These are phyloP conservation scores for Podospora comata DNA, from an alignment of 495 filamentous ascomycete genomes.

Conservation along the genomic window DNA sequence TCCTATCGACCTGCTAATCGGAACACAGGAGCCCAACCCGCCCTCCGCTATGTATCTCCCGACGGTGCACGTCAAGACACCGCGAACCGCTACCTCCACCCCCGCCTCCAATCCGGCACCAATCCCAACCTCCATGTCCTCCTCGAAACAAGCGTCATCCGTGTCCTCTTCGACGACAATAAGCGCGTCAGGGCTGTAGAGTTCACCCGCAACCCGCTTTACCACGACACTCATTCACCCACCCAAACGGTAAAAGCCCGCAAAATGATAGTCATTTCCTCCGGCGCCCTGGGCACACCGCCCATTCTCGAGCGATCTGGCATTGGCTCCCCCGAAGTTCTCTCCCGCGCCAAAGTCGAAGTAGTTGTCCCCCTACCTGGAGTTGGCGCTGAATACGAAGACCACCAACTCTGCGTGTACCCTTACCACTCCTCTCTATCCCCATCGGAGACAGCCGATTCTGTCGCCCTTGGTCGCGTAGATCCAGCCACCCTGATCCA, in stretches of 20 bases:
- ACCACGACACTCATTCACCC: conserved; percentile 14
- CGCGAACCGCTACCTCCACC: conserved; percentile 45
- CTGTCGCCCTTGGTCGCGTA: conserved; percentile 24
- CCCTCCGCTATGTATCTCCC: conserved; percentile 32
- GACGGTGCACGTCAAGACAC: conserved; percentile 48
- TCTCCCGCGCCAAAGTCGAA: conserved; percentile 35
- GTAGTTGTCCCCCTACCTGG: conserved; percentile 43
- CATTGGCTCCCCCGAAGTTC: conserved; percentile 44
- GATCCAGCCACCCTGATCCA: conserved; percentile 25
- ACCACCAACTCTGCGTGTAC: conserved; percentile 42
- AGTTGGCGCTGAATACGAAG: conserved; percentile 50
- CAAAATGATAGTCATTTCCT: conserved; percentile 54
- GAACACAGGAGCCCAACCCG: conserved; percentile 27
- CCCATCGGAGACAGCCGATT: conserved; percentile 39
- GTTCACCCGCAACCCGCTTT: conserved; percentile 35
- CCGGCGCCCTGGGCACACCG: conserved; percentile 56
- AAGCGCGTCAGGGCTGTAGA: conserved; percentile 46
- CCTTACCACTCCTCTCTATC: conserved; percentile 33
- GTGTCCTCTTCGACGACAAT: conserved; percentile 47
- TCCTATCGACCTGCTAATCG: background rate
- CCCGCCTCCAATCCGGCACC: conserved; percentile 41
- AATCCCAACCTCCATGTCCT: conserved; percentile 52
- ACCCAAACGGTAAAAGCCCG: conserved; percentile 42
- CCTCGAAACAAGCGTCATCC: conserved; percentile 46
- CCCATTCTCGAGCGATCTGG: conserved; percentile 61